These are phyloP conservation scores for Catunica adiposa DNA, from an alignment of 2,329 filamentous ascomycete genomes.

Conservation along the genomic window DNA sequence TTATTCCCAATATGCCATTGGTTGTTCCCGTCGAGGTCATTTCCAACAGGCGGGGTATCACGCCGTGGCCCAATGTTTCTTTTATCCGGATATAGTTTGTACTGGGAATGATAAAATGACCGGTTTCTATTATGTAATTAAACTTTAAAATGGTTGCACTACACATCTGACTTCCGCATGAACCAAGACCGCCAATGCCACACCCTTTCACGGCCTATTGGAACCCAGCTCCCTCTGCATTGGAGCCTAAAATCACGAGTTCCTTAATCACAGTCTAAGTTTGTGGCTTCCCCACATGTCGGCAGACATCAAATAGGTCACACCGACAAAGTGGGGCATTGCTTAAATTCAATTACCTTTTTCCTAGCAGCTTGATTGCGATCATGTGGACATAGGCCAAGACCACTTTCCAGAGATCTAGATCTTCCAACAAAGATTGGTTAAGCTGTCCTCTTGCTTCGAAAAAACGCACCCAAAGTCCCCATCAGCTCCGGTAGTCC, in stretches of 20 bases:
- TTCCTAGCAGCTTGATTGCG: not conserved
- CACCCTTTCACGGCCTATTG: not conserved
- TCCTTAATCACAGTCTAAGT: not conserved
- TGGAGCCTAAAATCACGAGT: not conserved
- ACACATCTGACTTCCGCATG: too few species aligned
- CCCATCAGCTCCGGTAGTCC: constrained; percentile 43
- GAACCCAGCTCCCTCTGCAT: not conserved
- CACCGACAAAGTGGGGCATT: not conserved
- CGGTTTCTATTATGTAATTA: too few species aligned
- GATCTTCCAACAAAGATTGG: not conserved
- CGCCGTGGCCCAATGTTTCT: too few species aligned
- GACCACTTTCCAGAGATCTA: not conserved
- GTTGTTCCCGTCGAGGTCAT: too few species aligned
- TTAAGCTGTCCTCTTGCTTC: constrained; percentile 26
- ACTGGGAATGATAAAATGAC: too few species aligned
- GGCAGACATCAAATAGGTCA: not conserved
- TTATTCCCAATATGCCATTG: too few species aligned
- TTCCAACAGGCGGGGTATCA: too few species aligned
- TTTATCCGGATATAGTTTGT: too few species aligned
- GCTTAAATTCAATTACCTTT: not conserved
- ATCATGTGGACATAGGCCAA: not conserved
- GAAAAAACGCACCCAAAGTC: constrained; percentile 40
- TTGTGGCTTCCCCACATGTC: not conserved
- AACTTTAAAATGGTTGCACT: too few species aligned
- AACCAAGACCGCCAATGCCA: too few species aligned